A percentile compares a stretch with the other conserved stretches of the same genome.
phyloP scores from a whole-genome alignment of 495 filamentous ascomycete species.

The Aspergillus indologenus region DNA sequence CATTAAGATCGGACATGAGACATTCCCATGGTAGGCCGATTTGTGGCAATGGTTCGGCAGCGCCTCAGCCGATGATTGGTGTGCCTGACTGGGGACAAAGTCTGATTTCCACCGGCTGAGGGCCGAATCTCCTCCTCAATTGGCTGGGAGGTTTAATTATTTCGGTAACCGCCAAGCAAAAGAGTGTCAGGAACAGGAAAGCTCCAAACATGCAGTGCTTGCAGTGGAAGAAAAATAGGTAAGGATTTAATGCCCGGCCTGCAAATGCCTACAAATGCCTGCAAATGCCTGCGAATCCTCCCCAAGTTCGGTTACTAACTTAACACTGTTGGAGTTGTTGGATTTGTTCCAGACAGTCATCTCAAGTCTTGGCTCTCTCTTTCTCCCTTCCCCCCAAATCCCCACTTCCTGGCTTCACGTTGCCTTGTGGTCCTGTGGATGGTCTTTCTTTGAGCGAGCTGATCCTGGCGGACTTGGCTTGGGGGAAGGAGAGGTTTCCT shows the following conservation, averaged over 20 bases:
- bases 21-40: conserved; percentile 16
- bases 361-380: background rate
- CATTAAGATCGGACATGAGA: conserved; percentile 21
- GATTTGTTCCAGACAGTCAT: conserved; percentile 5
- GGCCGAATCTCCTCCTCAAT: conserved; percentile 9
- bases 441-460: background rate
- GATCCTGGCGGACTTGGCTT: conserved; percentile 5
- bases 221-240: conserved; percentile 9
- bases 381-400: background rate
- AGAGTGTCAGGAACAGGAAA: conserved; percentile 32
- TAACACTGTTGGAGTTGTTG: no score
- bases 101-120: conserved; percentile 9
- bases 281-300: no score
- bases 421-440: conserved; percentile 1
- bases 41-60: conserved; percentile 18
- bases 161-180: conserved; percentile 23
- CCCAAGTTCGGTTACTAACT: background rate
- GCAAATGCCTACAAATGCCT: no score
- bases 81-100: conserved; percentile 21
- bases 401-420: conserved; percentile 7
- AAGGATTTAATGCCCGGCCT: conserved; percentile 1
- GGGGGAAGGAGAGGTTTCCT: background rate
- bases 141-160: conserved; percentile 17
- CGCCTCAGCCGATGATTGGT: conserved; percentile 17
- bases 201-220: conserved; percentile 19